A percentile compares a stretch with the other conserved stretches of the same genome.
Conservation (phyloP, 2,329 filamentous ascomycete genomes). For the Hawksworthiomyces lignivorus region DNA sequence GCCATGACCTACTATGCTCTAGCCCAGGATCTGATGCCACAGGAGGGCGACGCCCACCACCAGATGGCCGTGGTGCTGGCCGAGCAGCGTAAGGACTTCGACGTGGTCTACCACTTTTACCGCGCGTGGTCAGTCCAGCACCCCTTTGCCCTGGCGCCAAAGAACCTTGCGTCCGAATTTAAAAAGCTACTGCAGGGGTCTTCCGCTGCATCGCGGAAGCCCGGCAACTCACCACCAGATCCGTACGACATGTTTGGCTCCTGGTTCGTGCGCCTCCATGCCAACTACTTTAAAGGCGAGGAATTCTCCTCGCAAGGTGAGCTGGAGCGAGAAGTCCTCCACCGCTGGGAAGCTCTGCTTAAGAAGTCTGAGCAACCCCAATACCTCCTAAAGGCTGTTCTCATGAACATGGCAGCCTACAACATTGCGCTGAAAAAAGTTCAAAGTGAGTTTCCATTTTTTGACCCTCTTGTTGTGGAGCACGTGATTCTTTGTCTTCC, state of each 20-base stretch:
- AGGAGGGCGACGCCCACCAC: slow-evolving; percentile 76
- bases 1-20: slow-evolving; percentile 80
- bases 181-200: slow-evolving; percentile 38
- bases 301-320: slow-evolving; percentile 70
- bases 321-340: slow-evolving; percentile 77
- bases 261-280: slow-evolving; percentile 83
- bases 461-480: not conserved
- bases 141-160: slow-evolving; percentile 65
- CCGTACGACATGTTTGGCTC: slow-evolving; percentile 58
- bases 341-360: slow-evolving; percentile 65
- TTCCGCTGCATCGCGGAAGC: slow-evolving; percentile 10
- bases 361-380: slow-evolving; percentile 59
- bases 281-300: slow-evolving; percentile 71
- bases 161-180: slow-evolving; percentile 76
- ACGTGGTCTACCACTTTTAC: slow-evolving; percentile 84
- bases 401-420: slow-evolving; percentile 83
- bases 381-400: slow-evolving; percentile 67
- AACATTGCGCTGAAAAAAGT: slow-evolving; percentile 55
- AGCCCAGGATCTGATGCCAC: slow-evolving; percentile 69
- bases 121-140: slow-evolving; percentile 67
- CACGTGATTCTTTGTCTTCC: too few relatives aligned
- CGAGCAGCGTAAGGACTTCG: slow-evolving; percentile 64
- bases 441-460: slow-evolving; percentile 35
- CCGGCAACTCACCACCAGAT: slow-evolving; percentile 34
- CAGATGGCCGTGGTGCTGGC: slow-evolving; percentile 83